Evolutionary conservation across 1,284 basidiomycete species (phyloP).

Genomic region (Tilletia indica): DNA sequence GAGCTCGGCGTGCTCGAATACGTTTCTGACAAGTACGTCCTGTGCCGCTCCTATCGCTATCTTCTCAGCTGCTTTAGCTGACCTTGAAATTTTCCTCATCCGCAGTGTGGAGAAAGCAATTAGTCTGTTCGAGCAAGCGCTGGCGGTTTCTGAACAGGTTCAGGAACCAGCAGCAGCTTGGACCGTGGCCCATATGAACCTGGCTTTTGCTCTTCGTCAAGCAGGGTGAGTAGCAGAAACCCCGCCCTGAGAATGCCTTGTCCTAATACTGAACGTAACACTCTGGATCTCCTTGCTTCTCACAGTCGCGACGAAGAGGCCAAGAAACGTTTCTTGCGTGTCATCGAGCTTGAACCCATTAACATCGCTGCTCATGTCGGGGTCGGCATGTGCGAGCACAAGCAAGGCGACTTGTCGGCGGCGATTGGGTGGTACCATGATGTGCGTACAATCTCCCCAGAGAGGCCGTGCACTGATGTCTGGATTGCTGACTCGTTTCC

Average conservation of each 20-base stretch:
- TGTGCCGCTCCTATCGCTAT: neutral
- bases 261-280: no score
- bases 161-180: constrained; percentile 80
- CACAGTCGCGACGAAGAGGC: constrained; percentile 30
- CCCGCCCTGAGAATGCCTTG: no score
- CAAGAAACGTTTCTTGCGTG: constrained; percentile 28
- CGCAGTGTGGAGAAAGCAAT: constrained; percentile 70
- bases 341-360: constrained; percentile 45
- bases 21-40: constrained; percentile 73
- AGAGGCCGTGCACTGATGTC: neutral
- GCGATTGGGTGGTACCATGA: constrained; percentile 49
- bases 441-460: constrained; percentile 14
- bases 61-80: neutral
- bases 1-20: constrained; percentile 91
- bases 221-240: constrained; percentile 13
- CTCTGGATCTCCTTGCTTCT: neutral
- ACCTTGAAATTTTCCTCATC: neutral
- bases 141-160: constrained; percentile 66
- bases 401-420: constrained; percentile 35
- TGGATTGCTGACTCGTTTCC: neutral
- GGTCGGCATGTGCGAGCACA: constrained; percentile 45
- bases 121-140: constrained; percentile 53
- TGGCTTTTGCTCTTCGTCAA: constrained; percentile 32
- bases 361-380: constrained; percentile 40
- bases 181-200: constrained; percentile 74